Evolutionary conservation across 2,329 filamentous ascomycete species (phyloP), one percentile per base, ranked within the genome.

Genomic region (Phyllosticta paracitricarpa): DNA sequence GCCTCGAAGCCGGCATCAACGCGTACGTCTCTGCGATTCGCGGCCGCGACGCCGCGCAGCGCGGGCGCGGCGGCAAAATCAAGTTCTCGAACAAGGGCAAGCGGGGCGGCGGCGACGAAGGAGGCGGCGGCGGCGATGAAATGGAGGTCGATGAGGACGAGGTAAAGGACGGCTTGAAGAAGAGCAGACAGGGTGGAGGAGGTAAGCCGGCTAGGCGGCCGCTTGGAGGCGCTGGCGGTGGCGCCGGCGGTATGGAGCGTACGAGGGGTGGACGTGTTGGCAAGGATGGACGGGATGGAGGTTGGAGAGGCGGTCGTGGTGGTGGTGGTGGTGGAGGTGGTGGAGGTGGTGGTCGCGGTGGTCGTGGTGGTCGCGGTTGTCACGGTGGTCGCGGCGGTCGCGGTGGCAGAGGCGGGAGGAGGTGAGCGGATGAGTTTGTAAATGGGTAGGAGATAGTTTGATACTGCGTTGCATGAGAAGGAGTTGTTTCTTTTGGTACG

Each of bases 1-100:
- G 73, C 5, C 70, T 80, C 25, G 78, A 80, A 64, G 76, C 73
- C 19, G 78, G 78, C 51, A 80, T 85, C 70, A 84, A 85, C 67
- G 83, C 83, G 26, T 85, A 86, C 68, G 78, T 85, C 53, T 79
- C 80, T 54, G 84, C 84, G 10, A 81, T 86, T 62, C 81, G 80
- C 61, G 82, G 84, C 24, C 80, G 81, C 25, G 81, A 85, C 68
- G 81, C 82, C 8, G 77, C 81, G 62, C 75, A 81, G 33, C 83
- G 83, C 40, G 82, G 84, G 68, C 80, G 80, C 67, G 56, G 52
- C 12, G 83, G 84, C 12, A 82, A 82, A 68, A 72, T 86, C 64
- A 85, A 84, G 74, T 83, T 86, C 69, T 81, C 79, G 59, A 79
- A 81, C 73, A 73, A 69, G 62, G 71, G 69, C 56, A 73, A 73